These are phyloP conservation scores for Podila horticola DNA, from an alignment of 192 early-diverging fungal species.

Conservation along the genomic window DNA sequence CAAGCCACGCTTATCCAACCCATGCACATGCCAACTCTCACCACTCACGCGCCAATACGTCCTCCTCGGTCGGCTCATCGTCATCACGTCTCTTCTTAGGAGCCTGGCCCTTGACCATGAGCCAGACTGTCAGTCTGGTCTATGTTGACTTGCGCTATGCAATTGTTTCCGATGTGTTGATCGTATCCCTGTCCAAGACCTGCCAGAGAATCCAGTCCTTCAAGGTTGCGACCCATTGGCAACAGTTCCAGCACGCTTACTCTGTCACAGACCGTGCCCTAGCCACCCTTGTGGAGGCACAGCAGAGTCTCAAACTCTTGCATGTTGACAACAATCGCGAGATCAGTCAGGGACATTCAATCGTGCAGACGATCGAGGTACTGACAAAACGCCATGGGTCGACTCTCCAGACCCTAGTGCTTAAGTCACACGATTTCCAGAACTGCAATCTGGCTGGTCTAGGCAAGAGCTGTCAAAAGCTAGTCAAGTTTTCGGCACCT, in stretches of 20 bases:
- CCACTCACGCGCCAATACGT: conserved; percentile 13
- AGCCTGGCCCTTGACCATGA: conserved; percentile 39
- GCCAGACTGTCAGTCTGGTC: conserved; percentile 38
- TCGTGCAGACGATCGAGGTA: conserved; percentile 23
- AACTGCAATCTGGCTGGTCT: conserved; percentile 31
- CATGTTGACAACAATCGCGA: conserved; percentile 48
- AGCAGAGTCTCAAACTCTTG: conserved; percentile 16
- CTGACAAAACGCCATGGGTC: conserved; percentile 16
- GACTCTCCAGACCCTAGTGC: conserved; percentile 29
- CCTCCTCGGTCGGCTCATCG: conserved; percentile 8
- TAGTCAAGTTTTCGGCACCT: conserved; percentile 36
- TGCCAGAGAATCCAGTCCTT: conserved; percentile 42
- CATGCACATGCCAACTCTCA: not conserved
- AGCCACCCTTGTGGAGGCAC: conserved; percentile 18
- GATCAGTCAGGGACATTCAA: conserved; percentile 41
- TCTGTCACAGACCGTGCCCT: conserved; percentile 39
- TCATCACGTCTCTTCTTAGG: conserved; percentile 15
- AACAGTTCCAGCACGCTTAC: conserved; percentile 29
- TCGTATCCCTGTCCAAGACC: conserved; percentile 24
- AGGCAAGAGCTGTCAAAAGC: conserved; percentile 31
- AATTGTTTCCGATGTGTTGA: conserved; percentile 19
- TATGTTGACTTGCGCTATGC: conserved; percentile 45
- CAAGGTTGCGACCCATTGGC: conserved; percentile 42
- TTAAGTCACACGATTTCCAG: conserved; percentile 49
- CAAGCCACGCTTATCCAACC: not conserved